Conservation (phyloP, 2,329 filamentous ascomycete genomes). For the Neocucurbitaria cava region DNA sequence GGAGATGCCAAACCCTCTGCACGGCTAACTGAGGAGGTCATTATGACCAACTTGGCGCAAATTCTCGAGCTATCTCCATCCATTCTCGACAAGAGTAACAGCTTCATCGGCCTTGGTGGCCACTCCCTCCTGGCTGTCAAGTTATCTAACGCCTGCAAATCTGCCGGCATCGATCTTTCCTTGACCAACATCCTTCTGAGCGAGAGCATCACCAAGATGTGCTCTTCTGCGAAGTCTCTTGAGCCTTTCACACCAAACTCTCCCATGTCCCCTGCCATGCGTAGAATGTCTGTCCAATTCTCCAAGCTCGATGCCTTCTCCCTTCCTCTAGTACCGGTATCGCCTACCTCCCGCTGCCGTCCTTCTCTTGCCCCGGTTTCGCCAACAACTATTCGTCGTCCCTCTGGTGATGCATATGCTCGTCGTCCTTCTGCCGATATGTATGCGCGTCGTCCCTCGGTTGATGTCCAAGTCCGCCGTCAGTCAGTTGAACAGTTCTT, state of each 20-base stretch:
- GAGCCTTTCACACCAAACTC: neutral
- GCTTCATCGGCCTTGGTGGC: conserved; percentile 12
- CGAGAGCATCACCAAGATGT: conserved; percentile 1
- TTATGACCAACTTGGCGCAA: conserved; percentile 1
- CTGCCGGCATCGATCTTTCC: neutral
- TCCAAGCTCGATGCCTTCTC: conserved; percentile 3
- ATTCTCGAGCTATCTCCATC: conserved; percentile 3
- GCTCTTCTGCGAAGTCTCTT: neutral
- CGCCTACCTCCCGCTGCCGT: neutral
- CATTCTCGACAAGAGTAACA: conserved; percentile 3
- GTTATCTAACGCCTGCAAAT: conserved; percentile 7
- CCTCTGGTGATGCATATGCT: neutral
- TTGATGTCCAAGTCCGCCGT: conserved; percentile 3
- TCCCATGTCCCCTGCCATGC: conserved; percentile 2
- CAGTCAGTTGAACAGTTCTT: conserved; percentile 2
- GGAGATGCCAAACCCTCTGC: conserved; percentile 3
- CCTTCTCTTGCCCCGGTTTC: conserved; percentile 1
- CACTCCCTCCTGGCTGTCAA: conserved; percentile 11
- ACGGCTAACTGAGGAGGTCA: neutral
- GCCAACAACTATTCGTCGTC: conserved; percentile 3
- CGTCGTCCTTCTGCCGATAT: conserved; percentile 1
- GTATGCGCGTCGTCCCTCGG: conserved; percentile 1
- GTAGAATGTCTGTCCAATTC: conserved; percentile 1
- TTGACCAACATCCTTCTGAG: conserved; percentile 1
- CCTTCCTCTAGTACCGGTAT: neutral